phyloP scores from a whole-genome alignment of 257 asterid species.

The Solanum habrochaites region DNA sequence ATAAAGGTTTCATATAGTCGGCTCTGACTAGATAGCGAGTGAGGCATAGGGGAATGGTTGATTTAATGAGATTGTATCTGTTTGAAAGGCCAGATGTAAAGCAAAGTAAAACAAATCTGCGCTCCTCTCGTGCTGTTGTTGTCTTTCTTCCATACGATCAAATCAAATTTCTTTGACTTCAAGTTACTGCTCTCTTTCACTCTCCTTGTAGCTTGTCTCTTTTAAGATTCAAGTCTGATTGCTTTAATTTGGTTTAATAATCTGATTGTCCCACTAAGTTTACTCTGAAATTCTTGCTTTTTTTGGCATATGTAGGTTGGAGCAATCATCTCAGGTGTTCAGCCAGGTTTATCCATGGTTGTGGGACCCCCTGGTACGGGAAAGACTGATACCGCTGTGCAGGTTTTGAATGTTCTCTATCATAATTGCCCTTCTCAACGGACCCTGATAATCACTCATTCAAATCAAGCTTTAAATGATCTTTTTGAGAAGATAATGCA shows the following conservation, averaged over 20 bases:
- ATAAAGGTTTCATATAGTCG: neutral
- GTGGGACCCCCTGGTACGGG: conserved; percentile 99
- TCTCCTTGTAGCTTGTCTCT: neutral
- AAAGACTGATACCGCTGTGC: conserved; percentile 98
- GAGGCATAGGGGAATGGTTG: neutral
- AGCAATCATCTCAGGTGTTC: conserved; percentile 85
- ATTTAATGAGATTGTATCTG: neutral
- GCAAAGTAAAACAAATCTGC: neutral
- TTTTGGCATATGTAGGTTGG: conserved; percentile 47
- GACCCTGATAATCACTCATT: conserved; percentile 93
- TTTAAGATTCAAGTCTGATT: neutral
- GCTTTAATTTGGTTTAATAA: neutral
- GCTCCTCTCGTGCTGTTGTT: neutral
- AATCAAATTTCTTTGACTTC: neutral
- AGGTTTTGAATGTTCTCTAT: conserved; percentile 85
- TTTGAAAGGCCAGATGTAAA: neutral
- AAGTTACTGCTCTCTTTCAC: neutral
- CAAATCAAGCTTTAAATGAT: conserved; percentile 96
- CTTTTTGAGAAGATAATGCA: conserved; percentile 98
- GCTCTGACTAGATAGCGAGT: neutral
- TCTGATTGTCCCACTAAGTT: neutral
- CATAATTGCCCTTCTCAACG: conserved; percentile 99
- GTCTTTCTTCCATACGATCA: neutral
- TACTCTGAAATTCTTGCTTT: neutral
- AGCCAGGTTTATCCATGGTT: conserved; percentile 97